phyloP scores from a whole-genome alignment of 1,284 basidiomycete species.

The Moesziomyces antarcticus region DNA sequence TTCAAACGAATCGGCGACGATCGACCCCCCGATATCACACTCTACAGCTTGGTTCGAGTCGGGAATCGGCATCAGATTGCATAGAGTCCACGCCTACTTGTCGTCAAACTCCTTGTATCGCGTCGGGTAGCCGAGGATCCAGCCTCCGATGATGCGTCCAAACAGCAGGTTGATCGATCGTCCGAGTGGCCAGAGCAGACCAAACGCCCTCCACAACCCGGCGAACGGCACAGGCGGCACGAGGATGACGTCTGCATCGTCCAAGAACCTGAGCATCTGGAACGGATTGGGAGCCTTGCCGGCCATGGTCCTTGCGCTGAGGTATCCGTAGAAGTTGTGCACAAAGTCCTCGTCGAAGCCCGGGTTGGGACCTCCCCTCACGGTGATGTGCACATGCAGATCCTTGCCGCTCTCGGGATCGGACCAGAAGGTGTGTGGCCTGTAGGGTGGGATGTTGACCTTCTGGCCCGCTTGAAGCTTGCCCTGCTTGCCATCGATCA shows the following conservation, averaged over 20 bases:
- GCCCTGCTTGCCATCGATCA: constrained; percentile 65
- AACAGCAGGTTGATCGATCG: constrained; percentile 29
- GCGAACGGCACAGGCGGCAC: constrained; percentile 58
- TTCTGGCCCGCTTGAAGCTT: constrained; percentile 59
- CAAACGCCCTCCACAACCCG: constrained; percentile 34
- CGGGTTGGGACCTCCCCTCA: constrained; percentile 61
- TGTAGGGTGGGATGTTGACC: constrained; percentile 59
- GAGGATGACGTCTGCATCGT: constrained; percentile 65
- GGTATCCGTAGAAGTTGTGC: constrained; percentile 65
- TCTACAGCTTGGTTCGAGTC: too few species aligned
- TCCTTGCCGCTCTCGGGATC: constrained; percentile 54
- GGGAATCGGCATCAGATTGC: too few species aligned
- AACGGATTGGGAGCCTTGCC: constrained; percentile 55
- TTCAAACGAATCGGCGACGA: too few species aligned
- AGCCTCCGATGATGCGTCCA: constrained; percentile 49
- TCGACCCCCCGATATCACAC: too few species aligned
- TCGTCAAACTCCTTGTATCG: constrained; percentile 52
- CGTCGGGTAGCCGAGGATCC: constrained; percentile 40
- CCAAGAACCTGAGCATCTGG: constrained; percentile 66
- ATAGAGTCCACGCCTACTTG: not conserved
- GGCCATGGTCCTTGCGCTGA: constrained; percentile 55
- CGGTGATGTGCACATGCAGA: constrained; percentile 65
- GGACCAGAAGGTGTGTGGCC: constrained; percentile 68
- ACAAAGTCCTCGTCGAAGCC: constrained; percentile 67
- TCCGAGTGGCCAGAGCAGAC: constrained; percentile 48